These are phyloP conservation scores for Calonectria pseudoturangicola DNA, from an alignment of 2,329 filamentous ascomycete genomes.

Conservation along the genomic window DNA sequence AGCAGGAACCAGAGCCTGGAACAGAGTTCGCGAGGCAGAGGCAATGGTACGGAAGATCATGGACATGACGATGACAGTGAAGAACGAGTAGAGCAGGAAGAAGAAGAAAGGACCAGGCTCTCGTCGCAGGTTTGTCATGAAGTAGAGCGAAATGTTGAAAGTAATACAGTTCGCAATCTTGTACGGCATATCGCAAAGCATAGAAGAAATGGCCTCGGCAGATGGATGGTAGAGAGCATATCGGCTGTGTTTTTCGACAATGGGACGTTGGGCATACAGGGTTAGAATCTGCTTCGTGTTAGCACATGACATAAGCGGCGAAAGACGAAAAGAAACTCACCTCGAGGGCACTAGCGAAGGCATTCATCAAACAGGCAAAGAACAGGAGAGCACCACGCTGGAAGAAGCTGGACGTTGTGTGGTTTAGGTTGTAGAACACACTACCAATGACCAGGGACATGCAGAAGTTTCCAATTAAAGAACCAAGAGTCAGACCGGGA, in stretches of 20 bases:
- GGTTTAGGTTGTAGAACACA: slow-evolving; percentile 85
- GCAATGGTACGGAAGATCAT: slow-evolving; percentile 73
- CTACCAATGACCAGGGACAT: slow-evolving; percentile 87
- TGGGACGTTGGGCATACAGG: slow-evolving; percentile 90
- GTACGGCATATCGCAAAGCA: slow-evolving; percentile 90
- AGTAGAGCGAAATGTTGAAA: slow-evolving; percentile 90
- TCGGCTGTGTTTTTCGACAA: slow-evolving; percentile 91
- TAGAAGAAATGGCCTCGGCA: slow-evolving; percentile 90
- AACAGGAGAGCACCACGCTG: slow-evolving; percentile 87
- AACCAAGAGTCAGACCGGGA: slow-evolving; percentile 81
- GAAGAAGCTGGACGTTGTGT: slow-evolving; percentile 83
- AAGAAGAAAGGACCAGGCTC: slow-evolving; percentile 88
- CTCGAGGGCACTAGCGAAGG: slow-evolving; percentile 86
- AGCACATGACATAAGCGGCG: neutral
- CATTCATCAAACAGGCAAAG: slow-evolving; percentile 91
- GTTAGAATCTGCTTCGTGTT: slow-evolving; percentile 79
- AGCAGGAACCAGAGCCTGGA: slow-evolving; percentile 56
- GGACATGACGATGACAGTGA: slow-evolving; percentile 81
- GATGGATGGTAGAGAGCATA: slow-evolving; percentile 94
- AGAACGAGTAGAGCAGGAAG: slow-evolving; percentile 85
- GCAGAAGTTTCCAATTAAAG: slow-evolving; percentile 81
- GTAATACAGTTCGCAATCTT: slow-evolving; percentile 81
- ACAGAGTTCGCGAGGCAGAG: slow-evolving; percentile 53
- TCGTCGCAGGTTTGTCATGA: slow-evolving; percentile 87
- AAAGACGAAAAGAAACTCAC: slow-evolving; percentile 59